A percentile compares a stretch with the other conserved stretches of the same genome.
These are phyloP conservation scores for Globisporangium yorkense DNA, from an alignment of 352 stramenopile species.

Conservation along the genomic window DNA sequence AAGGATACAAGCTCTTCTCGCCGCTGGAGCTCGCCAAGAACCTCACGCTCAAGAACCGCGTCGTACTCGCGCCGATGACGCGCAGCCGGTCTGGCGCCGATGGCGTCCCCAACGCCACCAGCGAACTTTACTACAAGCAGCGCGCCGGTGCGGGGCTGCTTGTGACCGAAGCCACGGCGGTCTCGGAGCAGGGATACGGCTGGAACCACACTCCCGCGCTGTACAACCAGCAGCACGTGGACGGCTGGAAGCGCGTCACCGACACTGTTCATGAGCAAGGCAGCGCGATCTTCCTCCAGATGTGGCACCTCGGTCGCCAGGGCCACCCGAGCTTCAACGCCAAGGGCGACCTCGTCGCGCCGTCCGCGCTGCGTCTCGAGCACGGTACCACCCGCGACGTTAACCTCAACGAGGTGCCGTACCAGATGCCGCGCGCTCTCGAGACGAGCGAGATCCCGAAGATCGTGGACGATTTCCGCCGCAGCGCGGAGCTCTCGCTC, in stretches of 20 bases:
- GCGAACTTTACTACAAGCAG: constrained; percentile 32
- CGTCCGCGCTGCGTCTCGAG: constrained; percentile 21
- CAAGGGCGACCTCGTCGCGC: constrained; percentile 22
- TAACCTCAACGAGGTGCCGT: constrained; percentile 9
- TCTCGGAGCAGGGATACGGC: constrained; percentile 16
- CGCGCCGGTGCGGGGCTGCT: constrained; percentile 26
- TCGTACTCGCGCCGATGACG: constrained; percentile 38
- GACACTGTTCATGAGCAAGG: constrained; percentile 57
- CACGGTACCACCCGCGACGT: constrained; percentile 3
- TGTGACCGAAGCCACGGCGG: constrained; percentile 32
- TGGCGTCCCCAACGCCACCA: constrained; percentile 15
- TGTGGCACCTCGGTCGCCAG: constrained; percentile 67
- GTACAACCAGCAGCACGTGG: constrained; percentile 28
- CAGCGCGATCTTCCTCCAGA: constrained; percentile 55
- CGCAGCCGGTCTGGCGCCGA: constrained; percentile 10
- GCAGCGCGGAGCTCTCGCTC: constrained; percentile 52
- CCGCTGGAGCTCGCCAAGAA: constrained; percentile 9
- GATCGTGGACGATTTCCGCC: constrained; percentile 57
- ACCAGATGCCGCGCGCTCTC: constrained; percentile 42
- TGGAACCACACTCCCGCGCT: constrained; percentile 31
- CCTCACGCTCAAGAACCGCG: constrained; percentile 20
- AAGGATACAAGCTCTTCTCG: constrained; percentile 21
- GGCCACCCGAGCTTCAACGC: constrained; percentile 39
- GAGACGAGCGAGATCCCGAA: constrained; percentile 55
- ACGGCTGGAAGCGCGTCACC: constrained; percentile 33